Base-by-base conservation (phyloP, 148 eudicot genomes). In the Cornus controversa region DNA sequence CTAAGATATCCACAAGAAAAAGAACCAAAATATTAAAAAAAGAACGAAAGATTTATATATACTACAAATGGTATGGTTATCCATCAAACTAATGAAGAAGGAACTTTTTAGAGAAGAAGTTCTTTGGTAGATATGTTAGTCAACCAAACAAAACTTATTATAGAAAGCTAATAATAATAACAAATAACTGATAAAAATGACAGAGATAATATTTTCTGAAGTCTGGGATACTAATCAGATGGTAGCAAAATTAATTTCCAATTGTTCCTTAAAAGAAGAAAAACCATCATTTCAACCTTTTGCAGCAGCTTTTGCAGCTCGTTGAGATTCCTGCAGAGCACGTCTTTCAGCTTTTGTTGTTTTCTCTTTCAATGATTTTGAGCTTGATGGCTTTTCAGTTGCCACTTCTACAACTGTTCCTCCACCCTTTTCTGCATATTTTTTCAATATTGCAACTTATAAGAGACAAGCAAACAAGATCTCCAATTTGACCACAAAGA, bases 261-360 rank as follows among this genome's bases (percentile, higher is more conserved):
- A 50, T 4, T 47, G 42, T 10, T 54, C 34, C 23, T 40, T 63
- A 42, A 71, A 58, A 68, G 27, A 68, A 25, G 25, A 20, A 36
- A 69, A 77, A 16, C 22, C 31, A 25, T 45, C 10, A 10, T 14
- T 42, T 28, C 29, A 72, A 91, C 98, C 96, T 88, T 87, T 90
- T 22, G 82, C 69, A 77, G 92, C 82, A 58, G 87, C 90, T 87
- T 94, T 94, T 34, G 96, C 96, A 84, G 98, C 96, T 82, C 98
- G 90, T 71, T 95, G 98, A 66, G 98, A 84, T 78, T 93, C 98
- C 81, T 95, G 97, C 74, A 91, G 72, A 31, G 94, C 97, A 70
- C 98, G 94, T 84, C 97, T 86, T 85, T 95, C 97, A 80, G 97
- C 94, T 83, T 94, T 94, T 70, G 94, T 86, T 5, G 90, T 80